Conservation (phyloP, 75 land plant genomes). For the Ceratopteris richardii region DNA sequence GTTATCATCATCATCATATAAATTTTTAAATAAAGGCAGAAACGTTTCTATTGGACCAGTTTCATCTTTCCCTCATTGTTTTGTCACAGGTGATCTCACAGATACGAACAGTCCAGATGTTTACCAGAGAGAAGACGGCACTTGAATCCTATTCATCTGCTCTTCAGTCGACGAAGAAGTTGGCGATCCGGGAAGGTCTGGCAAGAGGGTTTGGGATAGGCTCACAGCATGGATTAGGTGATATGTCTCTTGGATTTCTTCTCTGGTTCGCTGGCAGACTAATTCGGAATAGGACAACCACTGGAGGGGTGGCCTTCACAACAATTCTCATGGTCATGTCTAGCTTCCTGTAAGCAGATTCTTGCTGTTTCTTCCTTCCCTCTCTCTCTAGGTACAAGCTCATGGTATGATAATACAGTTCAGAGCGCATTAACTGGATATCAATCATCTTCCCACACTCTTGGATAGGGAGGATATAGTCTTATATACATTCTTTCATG, state of each 20-base stretch:
- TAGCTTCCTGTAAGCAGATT: slow-evolving; percentile 79
- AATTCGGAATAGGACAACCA: slow-evolving; percentile 59
- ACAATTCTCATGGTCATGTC: slow-evolving; percentile 78
- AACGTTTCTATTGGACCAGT: too few relatives aligned
- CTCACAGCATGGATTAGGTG: slow-evolving; percentile 59
- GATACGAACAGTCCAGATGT: slow-evolving; percentile 63
- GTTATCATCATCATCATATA: too few relatives aligned
- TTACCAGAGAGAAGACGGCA: slow-evolving; percentile 63
- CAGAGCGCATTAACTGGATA: too few relatives aligned
- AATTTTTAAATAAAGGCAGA: too few relatives aligned
- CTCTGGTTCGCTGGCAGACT: slow-evolving; percentile 89
- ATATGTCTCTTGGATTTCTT: slow-evolving; percentile 78
- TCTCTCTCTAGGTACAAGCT: neutral
- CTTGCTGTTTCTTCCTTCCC: neutral
- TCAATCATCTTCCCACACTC: too few relatives aligned
- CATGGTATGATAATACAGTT: too few relatives aligned
- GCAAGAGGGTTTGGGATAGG: slow-evolving; percentile 85
- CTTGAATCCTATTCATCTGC: slow-evolving; percentile 45
- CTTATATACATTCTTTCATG: too few relatives aligned
- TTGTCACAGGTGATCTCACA: slow-evolving; percentile 59
- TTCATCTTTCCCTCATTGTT: too few relatives aligned
- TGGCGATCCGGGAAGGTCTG: slow-evolving; percentile 67
- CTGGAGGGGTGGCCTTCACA: slow-evolving; percentile 80
- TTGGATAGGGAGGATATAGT: too few relatives aligned
- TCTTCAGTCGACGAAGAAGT: slow-evolving; percentile 35